phyloP scores from a whole-genome alignment of 2,329 filamentous ascomycete genomes.

The Xylaria polymorpha region DNA sequence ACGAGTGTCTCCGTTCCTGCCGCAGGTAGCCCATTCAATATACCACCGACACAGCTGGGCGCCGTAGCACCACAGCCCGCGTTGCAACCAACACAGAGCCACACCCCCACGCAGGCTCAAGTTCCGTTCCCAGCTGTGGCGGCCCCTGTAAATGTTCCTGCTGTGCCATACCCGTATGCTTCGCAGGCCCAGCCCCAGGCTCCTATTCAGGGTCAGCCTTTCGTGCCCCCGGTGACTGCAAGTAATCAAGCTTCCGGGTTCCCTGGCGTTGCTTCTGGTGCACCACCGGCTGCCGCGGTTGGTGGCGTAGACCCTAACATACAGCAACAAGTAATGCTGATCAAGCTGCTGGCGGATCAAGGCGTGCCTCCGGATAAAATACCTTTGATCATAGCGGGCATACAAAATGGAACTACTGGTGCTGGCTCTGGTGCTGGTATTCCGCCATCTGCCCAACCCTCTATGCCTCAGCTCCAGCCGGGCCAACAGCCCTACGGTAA shows the following conservation, averaged over 20 bases:
- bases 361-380: constrained; percentile 84
- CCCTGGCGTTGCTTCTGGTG: constrained; percentile 52
- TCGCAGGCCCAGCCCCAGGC: constrained; percentile 55
- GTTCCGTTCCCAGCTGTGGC: constrained; percentile 57
- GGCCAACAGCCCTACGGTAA: constrained; percentile 57
- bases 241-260: constrained; percentile 55
- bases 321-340: constrained; percentile 77
- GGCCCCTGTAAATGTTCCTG: constrained; percentile 69
- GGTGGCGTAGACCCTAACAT: constrained; percentile 64
- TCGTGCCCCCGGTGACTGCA: constrained; percentile 49
- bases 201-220: constrained; percentile 50
- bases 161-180: constrained; percentile 60
- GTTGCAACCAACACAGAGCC: constrained; percentile 45
- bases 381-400: constrained; percentile 66
- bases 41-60: constrained; percentile 43
- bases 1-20: constrained; percentile 57
- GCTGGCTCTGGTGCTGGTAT: constrained; percentile 50
- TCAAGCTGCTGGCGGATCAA: constrained; percentile 80
- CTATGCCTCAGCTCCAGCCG: constrained; percentile 51
- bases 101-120: constrained; percentile 49
- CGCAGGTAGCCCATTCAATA: constrained; percentile 45
- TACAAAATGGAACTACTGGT: constrained; percentile 57
- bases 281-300: constrained; percentile 51
- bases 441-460: constrained; percentile 40
- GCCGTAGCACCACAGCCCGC: constrained; percentile 40